Evolutionary conservation across 2,329 filamentous ascomycete genomes (phyloP).

Genomic region (Phialocephala sp.): DNA sequence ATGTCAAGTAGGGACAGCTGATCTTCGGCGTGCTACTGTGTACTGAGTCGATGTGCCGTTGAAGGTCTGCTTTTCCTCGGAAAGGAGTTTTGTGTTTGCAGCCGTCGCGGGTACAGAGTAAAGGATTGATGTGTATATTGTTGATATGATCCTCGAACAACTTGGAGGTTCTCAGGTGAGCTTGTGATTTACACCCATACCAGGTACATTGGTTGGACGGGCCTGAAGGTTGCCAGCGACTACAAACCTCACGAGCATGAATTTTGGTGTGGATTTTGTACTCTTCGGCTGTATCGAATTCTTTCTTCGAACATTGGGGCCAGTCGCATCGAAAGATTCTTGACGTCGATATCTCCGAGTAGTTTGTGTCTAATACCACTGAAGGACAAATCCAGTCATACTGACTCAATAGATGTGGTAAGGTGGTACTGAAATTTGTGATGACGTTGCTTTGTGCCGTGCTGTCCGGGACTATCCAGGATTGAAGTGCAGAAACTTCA

Average conservation of each 20-base stretch:
- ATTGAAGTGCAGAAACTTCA: not conserved
- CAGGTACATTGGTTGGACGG: not conserved
- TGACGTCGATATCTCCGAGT: not conserved
- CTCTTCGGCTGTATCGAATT: slow-evolving; percentile 5
- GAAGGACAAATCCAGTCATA: not conserved
- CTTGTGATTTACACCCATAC: not conserved
- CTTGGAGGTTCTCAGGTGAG: not conserved
- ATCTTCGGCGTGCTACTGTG: not conserved
- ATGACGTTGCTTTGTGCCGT: not conserved
- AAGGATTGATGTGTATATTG: slow-evolving; percentile 10
- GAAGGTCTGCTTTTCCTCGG: slow-evolving; percentile 8
- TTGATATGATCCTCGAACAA: slow-evolving; percentile 4
- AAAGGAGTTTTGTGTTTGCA: slow-evolving; percentile 9
- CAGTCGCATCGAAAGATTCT: not conserved
- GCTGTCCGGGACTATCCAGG: not conserved
- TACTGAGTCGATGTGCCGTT: slow-evolving; percentile 1
- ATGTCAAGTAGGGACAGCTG: not conserved
- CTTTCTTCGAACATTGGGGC: not conserved
- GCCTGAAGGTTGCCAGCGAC: not conserved
- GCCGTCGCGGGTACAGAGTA: slow-evolving; percentile 1
- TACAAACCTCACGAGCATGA: not conserved
- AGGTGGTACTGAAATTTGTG: not conserved
- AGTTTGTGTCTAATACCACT: not conserved
- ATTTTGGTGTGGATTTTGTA: not conserved
- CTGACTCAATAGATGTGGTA: not conserved